Evolutionary conservation across 2,329 filamentous ascomycete genomes (phyloP), one percentile per base, ranked within the genome.

Genomic region (Scytalidium sp.): DNA sequence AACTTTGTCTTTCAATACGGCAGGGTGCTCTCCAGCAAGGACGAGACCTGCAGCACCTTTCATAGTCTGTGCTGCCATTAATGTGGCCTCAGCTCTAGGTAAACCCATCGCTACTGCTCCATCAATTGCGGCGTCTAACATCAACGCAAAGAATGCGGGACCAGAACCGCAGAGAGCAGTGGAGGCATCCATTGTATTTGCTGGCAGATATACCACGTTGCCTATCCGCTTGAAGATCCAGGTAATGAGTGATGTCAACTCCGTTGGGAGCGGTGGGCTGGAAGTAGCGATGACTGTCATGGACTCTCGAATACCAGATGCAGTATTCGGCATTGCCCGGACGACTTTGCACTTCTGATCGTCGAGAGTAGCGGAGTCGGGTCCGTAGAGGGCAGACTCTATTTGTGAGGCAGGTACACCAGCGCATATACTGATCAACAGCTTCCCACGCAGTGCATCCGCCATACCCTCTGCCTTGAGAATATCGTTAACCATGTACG

Each of bases 301-400:
- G 58, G 81, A 85, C 68, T 95, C 85, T 43, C 88, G 74, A 50
- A 95, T 86, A 44, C 88, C 78, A 21, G 85, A 84, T 10, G 90
- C 89, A 0, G 88, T 92, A 72, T 95, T 95, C 59, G 90, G 90
- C 81, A 95, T 90, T 48, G 87, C 89, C 25, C 90, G 79, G 3
- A 95, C 84, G 41, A 94, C 77, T 40, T 80, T 75, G 67, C 81
- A 87, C 9, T 49, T 39, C 10, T 52, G 42, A 50, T 49, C 73
- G 49, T 74, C 73, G 49, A 70, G 65, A 4, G 71, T 69, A 15
- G 72, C 67, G 57, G 72, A 69, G 9, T 73, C 70, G 25, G 25
- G 25, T 21, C 78, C 76, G 60, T 88, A 84, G 11, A 93, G 69
- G 25, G 81, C 78, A 15, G 71, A 70, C 61, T 85, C 79, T 55